phyloP scores from a whole-genome alignment of 2,329 filamentous ascomycete species.

The Xylaria polymorpha region DNA sequence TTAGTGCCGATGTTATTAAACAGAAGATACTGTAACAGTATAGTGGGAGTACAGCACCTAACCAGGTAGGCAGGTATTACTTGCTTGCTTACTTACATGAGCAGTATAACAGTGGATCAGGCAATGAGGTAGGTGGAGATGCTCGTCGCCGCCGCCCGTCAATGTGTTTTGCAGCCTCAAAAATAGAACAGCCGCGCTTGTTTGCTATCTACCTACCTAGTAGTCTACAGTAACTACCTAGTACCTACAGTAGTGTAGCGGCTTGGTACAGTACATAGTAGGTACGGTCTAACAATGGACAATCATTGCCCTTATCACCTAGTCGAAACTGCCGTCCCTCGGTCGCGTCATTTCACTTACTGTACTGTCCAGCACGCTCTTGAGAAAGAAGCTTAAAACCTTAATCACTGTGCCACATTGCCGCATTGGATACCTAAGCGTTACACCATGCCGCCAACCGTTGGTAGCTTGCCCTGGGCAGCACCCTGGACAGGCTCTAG shows the following conservation, averaged over 20 bases:
- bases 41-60: neutral
- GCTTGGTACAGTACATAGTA: conserved; percentile 16
- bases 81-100: conserved; percentile 23
- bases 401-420: conserved; percentile 36
- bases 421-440: conserved; percentile 12
- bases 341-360: conserved; percentile 36
- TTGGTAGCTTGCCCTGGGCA: conserved; percentile 34
- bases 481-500: conserved; percentile 25
- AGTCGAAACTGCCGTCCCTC: neutral
- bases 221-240: no score
- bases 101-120: conserved; percentile 8
- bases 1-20: conserved; percentile 6
- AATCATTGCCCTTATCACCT: conserved; percentile 4
- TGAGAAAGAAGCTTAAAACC: conserved; percentile 39
- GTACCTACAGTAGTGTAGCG: no score
- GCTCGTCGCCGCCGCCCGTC: neutral
- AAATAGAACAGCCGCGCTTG: conserved; percentile 30
- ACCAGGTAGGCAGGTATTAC: no score
- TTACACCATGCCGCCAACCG: conserved; percentile 28
- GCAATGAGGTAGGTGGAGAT: conserved; percentile 18
- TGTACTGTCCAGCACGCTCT: conserved; percentile 16
- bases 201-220: neutral
- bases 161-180: conserved; percentile 25
- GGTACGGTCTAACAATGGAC: neutral
- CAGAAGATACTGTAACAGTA: conserved; percentile 3